These are phyloP conservation scores for Oryza punctata DNA, from an alignment of 176 grass and related monocot species.

Conservation along the genomic window DNA sequence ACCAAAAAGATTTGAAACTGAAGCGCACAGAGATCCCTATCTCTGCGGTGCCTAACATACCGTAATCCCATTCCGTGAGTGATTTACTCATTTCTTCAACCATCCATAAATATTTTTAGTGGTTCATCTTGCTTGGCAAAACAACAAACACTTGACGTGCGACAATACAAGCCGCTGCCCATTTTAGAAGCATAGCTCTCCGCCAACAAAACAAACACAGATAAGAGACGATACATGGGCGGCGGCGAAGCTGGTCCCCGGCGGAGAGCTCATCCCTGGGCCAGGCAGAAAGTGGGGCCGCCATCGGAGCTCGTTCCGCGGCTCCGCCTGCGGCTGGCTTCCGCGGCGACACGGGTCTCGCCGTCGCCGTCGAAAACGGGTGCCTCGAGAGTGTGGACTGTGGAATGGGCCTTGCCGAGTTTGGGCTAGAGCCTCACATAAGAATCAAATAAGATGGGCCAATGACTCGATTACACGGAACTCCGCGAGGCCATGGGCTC, in stretches of 20 bases:
- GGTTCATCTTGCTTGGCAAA: neutral
- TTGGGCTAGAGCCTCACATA: too few species aligned
- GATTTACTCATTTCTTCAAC: too few species aligned
- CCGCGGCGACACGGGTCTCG: too few species aligned
- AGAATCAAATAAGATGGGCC: too few species aligned
- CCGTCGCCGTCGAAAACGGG: too few species aligned
- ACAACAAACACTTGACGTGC: neutral
- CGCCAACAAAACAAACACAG: neutral
- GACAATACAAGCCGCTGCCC: neutral
- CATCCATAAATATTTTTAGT: too few species aligned
- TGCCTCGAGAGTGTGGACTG: too few species aligned
- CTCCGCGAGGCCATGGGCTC: too few species aligned
- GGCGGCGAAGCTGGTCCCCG: neutral
- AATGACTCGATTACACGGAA: too few species aligned
- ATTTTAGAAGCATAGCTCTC: neutral
- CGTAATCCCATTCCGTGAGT: too few species aligned
- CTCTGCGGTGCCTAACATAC: neutral
- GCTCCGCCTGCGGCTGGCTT: neutral
- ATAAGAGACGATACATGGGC: neutral
- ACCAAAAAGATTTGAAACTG: too few species aligned
- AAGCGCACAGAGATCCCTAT: neutral
- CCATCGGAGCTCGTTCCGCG: neutral
- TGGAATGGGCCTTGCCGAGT: too few species aligned
- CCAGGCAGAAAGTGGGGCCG: neutral
- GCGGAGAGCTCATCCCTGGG: neutral